Conservation (phyloP, 768 basidiomycete genomes). For the Leucosporidium scottii region DNA sequence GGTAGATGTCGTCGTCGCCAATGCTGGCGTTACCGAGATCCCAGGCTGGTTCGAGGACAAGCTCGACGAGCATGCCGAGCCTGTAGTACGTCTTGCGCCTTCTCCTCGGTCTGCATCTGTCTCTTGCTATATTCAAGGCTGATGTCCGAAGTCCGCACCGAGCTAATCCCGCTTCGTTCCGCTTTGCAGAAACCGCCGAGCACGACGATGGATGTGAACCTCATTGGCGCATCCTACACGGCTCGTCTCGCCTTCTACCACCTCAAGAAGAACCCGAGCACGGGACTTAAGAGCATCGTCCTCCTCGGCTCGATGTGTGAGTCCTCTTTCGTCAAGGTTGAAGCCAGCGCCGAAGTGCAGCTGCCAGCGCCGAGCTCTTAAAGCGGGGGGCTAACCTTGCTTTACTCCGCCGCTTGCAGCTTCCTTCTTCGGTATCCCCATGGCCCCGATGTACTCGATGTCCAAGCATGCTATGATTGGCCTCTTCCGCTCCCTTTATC, state of each 20-base stretch:
- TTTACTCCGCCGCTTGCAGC: too few relatives aligned
- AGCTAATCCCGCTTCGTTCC: neutral
- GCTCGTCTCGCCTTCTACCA: slow-evolving; percentile 53
- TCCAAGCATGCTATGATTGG: neutral
- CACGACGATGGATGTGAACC: slow-evolving; percentile 51
- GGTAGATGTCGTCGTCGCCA: slow-evolving; percentile 38
- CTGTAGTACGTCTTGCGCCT: slow-evolving; percentile 25
- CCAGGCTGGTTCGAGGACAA: slow-evolving; percentile 15
- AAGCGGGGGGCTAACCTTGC: too few relatives aligned
- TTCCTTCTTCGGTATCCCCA: too few relatives aligned
- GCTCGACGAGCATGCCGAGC: slow-evolving; percentile 43
- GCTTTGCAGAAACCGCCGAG: slow-evolving; percentile 44
- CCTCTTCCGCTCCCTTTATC: neutral
- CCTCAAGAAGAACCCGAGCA: slow-evolving; percentile 39
- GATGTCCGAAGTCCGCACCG: too few relatives aligned
- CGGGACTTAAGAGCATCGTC: slow-evolving; percentile 47
- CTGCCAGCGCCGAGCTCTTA: too few relatives aligned
- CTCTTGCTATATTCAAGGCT: neutral
- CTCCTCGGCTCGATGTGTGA: slow-evolving; percentile 55
- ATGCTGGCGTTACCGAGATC: slow-evolving; percentile 49
- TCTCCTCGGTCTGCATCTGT: too few relatives aligned
- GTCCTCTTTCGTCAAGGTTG: slow-evolving; percentile 3
- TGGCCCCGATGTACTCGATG: neutral
- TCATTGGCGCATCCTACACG: slow-evolving; percentile 50
- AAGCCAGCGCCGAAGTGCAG: too few relatives aligned